These are phyloP conservation scores for Iberis pinnata DNA, from an alignment of 345 rosid species.

Conservation along the genomic window DNA sequence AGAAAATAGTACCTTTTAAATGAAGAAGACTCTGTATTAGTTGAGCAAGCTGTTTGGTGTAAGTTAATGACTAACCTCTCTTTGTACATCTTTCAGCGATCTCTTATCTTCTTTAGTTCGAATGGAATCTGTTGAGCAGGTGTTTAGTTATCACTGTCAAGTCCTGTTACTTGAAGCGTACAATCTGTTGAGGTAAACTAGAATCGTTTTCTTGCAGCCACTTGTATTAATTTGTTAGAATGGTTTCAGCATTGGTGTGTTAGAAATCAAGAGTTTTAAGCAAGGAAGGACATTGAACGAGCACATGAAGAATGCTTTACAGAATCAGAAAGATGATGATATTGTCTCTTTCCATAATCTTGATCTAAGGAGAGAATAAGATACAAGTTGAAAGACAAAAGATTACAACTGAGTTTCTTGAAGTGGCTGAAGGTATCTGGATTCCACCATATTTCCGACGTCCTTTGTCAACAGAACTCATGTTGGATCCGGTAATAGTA, in stretches of 20 bases:
- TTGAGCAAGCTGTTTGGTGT: slow-evolving; percentile 77
- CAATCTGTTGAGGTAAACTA: slow-evolving; percentile 50
- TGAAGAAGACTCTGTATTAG: no score
- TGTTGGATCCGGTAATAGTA: slow-evolving; percentile 87
- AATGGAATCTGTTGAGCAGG: slow-evolving; percentile 34
- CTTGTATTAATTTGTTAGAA: slow-evolving; percentile 27
- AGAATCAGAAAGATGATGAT: slow-evolving; percentile 45
- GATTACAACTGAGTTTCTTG: slow-evolving; percentile 50
- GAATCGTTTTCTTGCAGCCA: slow-evolving; percentile 8
- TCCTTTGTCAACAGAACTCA: slow-evolving; percentile 81
- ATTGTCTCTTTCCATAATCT: slow-evolving; percentile 39
- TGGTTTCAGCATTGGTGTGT: slow-evolving; percentile 52
- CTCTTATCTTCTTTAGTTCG: neutral
- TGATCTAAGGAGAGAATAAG: slow-evolving; percentile 36
- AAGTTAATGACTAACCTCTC: slow-evolving; percentile 27
- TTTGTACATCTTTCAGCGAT: neutral
- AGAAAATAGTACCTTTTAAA: no score
- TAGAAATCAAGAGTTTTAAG: slow-evolving; percentile 50
- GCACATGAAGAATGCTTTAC: slow-evolving; percentile 44
- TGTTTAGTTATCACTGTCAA: slow-evolving; percentile 43
- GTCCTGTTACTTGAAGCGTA: slow-evolving; percentile 39
- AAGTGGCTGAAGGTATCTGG: slow-evolving; percentile 47
- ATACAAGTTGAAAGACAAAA: slow-evolving; percentile 38
- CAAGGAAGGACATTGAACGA: slow-evolving; percentile 36
- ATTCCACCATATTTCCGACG: slow-evolving; percentile 79